Evolutionary conservation across 1,284 basidiomycete species (phyloP).

Genomic region (Ceratobasidium sp.): DNA sequence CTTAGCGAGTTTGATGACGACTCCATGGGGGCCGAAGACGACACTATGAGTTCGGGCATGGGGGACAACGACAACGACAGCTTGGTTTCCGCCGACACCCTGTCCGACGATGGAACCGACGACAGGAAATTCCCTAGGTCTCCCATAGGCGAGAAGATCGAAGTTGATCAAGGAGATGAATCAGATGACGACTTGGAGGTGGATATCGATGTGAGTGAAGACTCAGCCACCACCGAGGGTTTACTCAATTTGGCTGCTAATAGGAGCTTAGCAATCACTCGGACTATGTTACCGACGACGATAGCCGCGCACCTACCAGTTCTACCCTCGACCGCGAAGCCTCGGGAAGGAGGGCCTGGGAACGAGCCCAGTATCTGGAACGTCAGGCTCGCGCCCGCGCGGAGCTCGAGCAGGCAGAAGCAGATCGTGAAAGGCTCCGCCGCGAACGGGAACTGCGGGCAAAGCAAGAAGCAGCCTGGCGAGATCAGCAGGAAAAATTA

Average conservation of each 20-base stretch:
- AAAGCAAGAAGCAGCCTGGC: constrained; percentile 19
- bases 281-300: constrained; percentile 17
- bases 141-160: constrained; percentile 19
- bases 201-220: constrained; percentile 3
- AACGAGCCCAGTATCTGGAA: not conserved
- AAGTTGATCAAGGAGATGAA: constrained; percentile 26
- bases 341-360: not conserved
- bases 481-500: constrained; percentile 12
- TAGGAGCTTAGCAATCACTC: constrained; percentile 28
- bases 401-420: constrained; percentile 16
- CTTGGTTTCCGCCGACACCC: not conserved
- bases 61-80: constrained; percentile 10
- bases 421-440: constrained; percentile 9
- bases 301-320: not conserved
- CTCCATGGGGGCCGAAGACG: constrained; percentile 22
- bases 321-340: constrained; percentile 7
- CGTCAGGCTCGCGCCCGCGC: constrained; percentile 28
- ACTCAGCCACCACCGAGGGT: not conserved
- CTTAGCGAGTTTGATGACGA: constrained; percentile 32
- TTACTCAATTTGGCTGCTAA: not conserved
- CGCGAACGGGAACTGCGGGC: constrained; percentile 26
- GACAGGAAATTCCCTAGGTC: not conserved
- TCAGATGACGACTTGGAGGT: constrained; percentile 26
- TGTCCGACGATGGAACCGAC: constrained; percentile 4
- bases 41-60: not conserved